Percentiles rank a stretch among this genome's conserved stretches.
phyloP scores from a whole-genome alignment of 2,329 filamentous ascomycete genomes.

The Fusarium nanum region DNA sequence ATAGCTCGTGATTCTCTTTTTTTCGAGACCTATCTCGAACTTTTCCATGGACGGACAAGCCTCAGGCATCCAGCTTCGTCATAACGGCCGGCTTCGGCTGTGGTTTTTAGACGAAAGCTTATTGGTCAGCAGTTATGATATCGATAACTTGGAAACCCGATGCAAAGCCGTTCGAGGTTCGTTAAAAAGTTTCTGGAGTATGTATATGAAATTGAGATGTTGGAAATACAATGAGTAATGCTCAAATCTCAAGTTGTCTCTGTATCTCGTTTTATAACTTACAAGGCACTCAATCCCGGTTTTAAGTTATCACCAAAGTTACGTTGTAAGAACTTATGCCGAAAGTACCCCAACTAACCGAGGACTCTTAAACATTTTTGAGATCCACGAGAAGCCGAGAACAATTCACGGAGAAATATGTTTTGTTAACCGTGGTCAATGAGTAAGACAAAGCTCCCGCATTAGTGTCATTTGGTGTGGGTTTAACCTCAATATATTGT shows the following conservation, averaged over 20 bases:
- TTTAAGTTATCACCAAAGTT: background rate
- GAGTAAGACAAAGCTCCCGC: constrained; percentile 1
- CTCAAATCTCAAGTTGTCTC: background rate
- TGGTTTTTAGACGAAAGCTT: constrained; percentile 22
- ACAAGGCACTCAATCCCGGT: background rate
- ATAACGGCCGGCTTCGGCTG: constrained; percentile 45
- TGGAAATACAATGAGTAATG: background rate
- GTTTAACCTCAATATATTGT: background rate
- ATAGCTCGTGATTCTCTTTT: constrained; percentile 35
- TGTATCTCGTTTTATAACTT: background rate
- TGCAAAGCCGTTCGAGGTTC: constrained; percentile 23
- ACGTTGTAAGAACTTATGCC: constrained; percentile 37
- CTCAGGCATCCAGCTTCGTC: constrained; percentile 49
- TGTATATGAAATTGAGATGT: background rate
- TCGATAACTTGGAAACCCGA: constrained; percentile 27
- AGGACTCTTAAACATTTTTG: constrained; percentile 2
- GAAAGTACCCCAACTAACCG: constrained; percentile 42
- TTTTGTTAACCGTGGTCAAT: background rate
- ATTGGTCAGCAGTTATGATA: constrained; percentile 29
- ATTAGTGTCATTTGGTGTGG: background rate
- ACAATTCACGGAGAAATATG: constrained; percentile 1
- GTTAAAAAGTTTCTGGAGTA: background rate
- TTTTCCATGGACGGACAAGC: constrained; percentile 43
- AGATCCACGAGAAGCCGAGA: constrained; percentile 33
- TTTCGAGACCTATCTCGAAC: constrained; percentile 47